These are phyloP conservation scores for Paraleonurus japonicus DNA, from an alignment of 257 asterid genomes.

Conservation along the genomic window DNA sequence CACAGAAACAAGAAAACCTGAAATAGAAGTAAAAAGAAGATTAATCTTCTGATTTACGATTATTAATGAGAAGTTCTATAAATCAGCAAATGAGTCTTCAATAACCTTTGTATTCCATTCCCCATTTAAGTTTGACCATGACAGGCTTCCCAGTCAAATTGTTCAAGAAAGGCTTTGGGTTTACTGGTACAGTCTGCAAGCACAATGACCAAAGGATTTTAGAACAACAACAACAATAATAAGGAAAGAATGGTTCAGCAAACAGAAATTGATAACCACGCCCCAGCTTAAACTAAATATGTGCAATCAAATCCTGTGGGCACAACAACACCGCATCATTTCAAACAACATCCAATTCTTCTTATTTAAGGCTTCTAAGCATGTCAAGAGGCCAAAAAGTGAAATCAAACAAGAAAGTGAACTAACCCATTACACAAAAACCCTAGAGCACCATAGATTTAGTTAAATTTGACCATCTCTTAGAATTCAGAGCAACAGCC, in stretches of 20 bases:
- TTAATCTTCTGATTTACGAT: background rate
- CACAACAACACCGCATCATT: background rate
- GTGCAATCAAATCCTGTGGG: constrained; percentile 6
- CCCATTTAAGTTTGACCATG: constrained; percentile 98
- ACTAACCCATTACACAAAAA: background rate
- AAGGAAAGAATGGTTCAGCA: constrained; percentile 6
- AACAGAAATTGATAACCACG: background rate
- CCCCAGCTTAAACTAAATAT: background rate
- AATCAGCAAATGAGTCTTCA: background rate
- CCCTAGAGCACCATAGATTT: background rate
- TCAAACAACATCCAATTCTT: background rate
- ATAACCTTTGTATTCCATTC: constrained; percentile 95
- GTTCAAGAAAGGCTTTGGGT: constrained; percentile 98
- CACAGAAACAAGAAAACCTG: constrained; percentile 90
- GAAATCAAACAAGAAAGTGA: background rate
- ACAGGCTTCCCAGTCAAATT: constrained; percentile 94
- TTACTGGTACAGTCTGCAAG: constrained; percentile 92
- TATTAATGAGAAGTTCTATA: background rate
- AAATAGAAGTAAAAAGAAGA: constrained; percentile 15
- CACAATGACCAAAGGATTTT: background rate
- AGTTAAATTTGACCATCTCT: background rate
- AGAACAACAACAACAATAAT: background rate
- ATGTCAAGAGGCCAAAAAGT: background rate
- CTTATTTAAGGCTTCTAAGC: background rate
- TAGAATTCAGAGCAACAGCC: background rate